Base-by-base conservation (phyloP, 2,329 filamentous ascomycete species). In the Ophiognomonia clavigignenti-juglandacearum region DNA sequence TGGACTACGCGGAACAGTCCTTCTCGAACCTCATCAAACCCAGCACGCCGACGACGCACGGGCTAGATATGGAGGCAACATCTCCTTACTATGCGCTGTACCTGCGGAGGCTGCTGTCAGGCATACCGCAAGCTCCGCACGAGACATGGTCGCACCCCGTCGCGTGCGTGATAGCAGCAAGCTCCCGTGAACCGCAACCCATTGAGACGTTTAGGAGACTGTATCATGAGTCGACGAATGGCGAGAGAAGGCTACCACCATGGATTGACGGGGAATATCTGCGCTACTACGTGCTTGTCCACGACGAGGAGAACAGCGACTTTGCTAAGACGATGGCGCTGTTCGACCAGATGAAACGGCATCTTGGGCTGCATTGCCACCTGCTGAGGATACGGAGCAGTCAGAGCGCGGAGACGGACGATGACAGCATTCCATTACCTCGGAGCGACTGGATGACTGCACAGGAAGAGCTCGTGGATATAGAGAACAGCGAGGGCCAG, bases 321-420 rank as follows among this genome's bases (percentile, higher is more conserved):
- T 95, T 97, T 52, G 81, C 82, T 31, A 86, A 90, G 66, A 95
- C 91, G 11, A 92, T 92, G 65, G 80, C 83, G 16, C 73, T 97
- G 23, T 98, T 96, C 65, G 93, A 98, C 57, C 89, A 96, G 65
- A 98, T 98, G 95, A 98, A 97, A 68, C 83, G 93, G n/a, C 89
- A 96, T 67, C 88, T 98, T 54, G 93, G 93, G 2, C 72, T 97
- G 39, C 91, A 98, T 66, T 98, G 93, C 62, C 93, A 98, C 66
- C 74, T 98, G 10, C 73, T 98, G 27, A 77, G 95, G 53, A 71
- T 98, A 42, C 80, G 92, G 56, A 95, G 88, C 59, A 86, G 82
- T 31, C 86, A 90, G 61, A 92, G 89, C 64, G 84, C 88, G 29
- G 82, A 91, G 53, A 91, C 89, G 1, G 93, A 97, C 63, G 91